Percentiles rank a stretch among this genome's conserved stretches.
phyloP scores from a whole-genome alignment of 257 asterid species.

The Solanum bukasovii region DNA sequence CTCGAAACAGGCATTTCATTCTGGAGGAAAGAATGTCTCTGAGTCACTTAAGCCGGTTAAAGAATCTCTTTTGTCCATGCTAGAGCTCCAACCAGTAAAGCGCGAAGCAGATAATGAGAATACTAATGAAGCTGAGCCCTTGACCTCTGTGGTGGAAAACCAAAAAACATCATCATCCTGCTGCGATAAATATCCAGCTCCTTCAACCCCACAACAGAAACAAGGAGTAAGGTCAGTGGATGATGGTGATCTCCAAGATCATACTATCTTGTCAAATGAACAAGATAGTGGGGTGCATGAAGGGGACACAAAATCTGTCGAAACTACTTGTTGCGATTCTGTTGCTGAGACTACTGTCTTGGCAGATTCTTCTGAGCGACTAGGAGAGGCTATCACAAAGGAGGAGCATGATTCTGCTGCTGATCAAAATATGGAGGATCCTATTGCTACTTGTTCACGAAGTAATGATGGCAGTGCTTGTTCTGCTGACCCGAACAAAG shows the following conservation, averaged over 20 bases:
- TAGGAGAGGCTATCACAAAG: neutral
- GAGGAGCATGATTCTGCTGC: slow-evolving; percentile 23
- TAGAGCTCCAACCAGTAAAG: slow-evolving; percentile 12
- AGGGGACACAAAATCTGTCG: slow-evolving; percentile 43
- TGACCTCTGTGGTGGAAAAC: neutral
- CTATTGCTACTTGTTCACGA: neutral
- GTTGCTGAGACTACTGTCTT: slow-evolving; percentile 13
- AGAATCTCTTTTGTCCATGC: slow-evolving; percentile 25
- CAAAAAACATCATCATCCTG: slow-evolving; percentile 2
- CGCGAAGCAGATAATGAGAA: neutral
- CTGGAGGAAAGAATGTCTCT: slow-evolving; percentile 21
- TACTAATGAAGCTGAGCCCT: neutral
- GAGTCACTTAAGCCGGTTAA: slow-evolving; percentile 28
- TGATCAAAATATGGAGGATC: slow-evolving; percentile 2
- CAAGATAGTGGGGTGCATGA: slow-evolving; percentile 21
- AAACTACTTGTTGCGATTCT: slow-evolving; percentile 24
- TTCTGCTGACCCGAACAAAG: slow-evolving; percentile 5
- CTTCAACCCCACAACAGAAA: slow-evolving; percentile 40
- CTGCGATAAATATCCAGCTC: slow-evolving; percentile 34
- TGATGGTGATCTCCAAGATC: slow-evolving; percentile 24
- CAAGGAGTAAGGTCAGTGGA: slow-evolving; percentile 25
- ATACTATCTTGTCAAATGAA: slow-evolving; percentile 19
- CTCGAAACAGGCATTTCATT: slow-evolving; percentile 34
- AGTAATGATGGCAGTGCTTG: slow-evolving; percentile 3
- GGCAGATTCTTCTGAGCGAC: neutral